Evolutionary conservation across 176 grass and related monocot species (phyloP), one percentile per base, ranked within the genome.

Genomic region (Cenchrus purpureus): DNA sequence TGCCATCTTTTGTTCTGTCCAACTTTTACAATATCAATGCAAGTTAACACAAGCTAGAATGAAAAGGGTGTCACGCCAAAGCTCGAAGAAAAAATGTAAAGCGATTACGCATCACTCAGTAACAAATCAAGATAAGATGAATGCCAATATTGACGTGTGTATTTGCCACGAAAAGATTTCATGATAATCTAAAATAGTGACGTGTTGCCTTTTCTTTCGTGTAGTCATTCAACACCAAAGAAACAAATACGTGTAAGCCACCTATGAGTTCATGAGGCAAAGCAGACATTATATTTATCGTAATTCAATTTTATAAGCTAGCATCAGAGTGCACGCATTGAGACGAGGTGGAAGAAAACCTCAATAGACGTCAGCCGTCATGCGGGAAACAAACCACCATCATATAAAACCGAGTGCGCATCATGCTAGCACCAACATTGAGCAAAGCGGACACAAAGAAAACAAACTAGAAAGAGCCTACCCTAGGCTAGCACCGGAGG

Each of bases 381-480:
- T 2, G 28, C 49, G 11, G 0, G 34, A 61, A 40, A 54, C 63
- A 80, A 68, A 37, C 29, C 3, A 3, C 28, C 15, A 53, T 4
- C 15, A 15, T 10, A 5, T 20, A 50, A 68, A 68, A 67, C 10
- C 29, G 1, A 55, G 64, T 68, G 11, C 17, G 28, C 49, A 8
- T 55, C 11, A 42, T 80, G 3, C 2, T 73, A 73, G 17, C 28
- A 22, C 42, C 28, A 15, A 63, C 6, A 6, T 48, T 19, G 6
- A 32, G n/a, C 44, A 52, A 20, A 52, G 4, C 17, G 0, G 28
- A 66, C 52, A 51, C 76, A 49, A 3, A 3, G 2, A 29, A 5
- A 49, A 17, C 15, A 79, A 50, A 32, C 17, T 10, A 77, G 34
- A 77, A 79, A 78, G 45, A 62, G 57, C 57, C 76, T 46, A 62